phyloP scores from a whole-genome alignment of 202 grass and related monocot genomes.

The Cymbopogon flexuosus region DNA sequence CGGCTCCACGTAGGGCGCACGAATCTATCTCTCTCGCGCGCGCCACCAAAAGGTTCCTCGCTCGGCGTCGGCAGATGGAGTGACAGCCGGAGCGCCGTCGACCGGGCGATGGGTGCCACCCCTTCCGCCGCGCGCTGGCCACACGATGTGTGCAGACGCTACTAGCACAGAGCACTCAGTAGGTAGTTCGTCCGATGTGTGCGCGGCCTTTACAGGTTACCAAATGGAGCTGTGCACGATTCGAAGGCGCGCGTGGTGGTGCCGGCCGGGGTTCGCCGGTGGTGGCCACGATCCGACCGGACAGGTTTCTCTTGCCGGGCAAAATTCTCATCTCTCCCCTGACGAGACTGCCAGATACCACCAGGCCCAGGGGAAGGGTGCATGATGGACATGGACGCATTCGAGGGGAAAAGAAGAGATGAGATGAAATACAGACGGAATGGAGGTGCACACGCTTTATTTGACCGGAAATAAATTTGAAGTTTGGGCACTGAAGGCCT shows the following conservation, averaged over 20 bases:
- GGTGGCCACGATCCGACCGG: conserved; percentile 23
- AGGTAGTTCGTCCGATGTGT: not conserved
- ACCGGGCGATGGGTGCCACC: not conserved
- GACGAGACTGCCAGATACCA: conserved; percentile 29
- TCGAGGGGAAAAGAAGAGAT: not conserved
- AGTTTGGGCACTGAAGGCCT: too few relatives aligned
- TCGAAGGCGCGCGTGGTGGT: not conserved
- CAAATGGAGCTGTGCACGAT: conserved; percentile 16
- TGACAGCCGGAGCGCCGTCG: not conserved
- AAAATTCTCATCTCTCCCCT: conserved; percentile 28
- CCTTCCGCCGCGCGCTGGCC: not conserved
- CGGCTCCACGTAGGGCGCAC: conserved; percentile 6
- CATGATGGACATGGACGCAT: conserved; percentile 2
- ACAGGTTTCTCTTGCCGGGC: conserved; percentile 14
- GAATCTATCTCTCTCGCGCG: not conserved
- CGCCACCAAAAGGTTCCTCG: not conserved
- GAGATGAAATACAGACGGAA: not conserved
- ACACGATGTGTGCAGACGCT: not conserved
- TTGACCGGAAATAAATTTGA: conserved; percentile 3
- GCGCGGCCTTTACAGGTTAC: conserved; percentile 15
- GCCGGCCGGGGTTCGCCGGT: not conserved
- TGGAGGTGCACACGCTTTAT: not conserved
- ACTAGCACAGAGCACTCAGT: not conserved
- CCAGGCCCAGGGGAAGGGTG: not conserved
- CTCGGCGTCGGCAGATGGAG: not conserved